Evolutionary conservation across 768 basidiomycete species (phyloP).

Genomic region (Tylopilus sp.): DNA sequence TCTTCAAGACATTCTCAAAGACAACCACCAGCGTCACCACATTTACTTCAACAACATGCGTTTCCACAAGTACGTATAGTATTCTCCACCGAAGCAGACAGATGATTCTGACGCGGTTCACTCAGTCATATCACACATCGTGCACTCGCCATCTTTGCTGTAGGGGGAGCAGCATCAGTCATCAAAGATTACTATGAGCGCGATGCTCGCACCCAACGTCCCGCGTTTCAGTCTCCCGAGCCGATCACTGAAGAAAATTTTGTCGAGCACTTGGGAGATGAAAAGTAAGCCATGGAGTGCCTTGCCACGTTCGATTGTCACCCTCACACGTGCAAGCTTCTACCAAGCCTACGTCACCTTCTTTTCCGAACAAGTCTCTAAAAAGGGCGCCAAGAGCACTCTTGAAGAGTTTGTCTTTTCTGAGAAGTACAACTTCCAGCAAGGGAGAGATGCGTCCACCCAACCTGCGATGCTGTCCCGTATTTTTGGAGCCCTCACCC

Average conservation of each 20-base stretch:
- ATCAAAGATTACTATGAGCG: conserved; percentile 26
- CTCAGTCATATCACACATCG: conserved; percentile 30
- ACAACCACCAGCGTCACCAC: conserved; percentile 47
- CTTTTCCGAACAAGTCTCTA: too few relatives aligned
- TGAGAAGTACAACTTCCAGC: too few relatives aligned
- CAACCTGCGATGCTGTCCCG: too few relatives aligned
- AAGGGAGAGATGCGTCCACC: too few relatives aligned
- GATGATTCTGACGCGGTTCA: not conserved
- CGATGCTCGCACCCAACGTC: conserved; percentile 21
- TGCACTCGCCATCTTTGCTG: conserved; percentile 26
- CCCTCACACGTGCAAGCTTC: not conserved
- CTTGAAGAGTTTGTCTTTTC: too few relatives aligned
- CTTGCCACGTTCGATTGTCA: not conserved
- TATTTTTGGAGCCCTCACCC: too few relatives aligned
- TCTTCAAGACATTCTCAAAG: conserved; percentile 37
- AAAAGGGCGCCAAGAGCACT: too few relatives aligned
- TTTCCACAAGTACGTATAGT: conserved; percentile 50
- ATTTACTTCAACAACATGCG: conserved; percentile 44
- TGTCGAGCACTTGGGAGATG: conserved; percentile 23
- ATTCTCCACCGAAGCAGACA: too few relatives aligned
- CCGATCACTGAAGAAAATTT: conserved; percentile 25
- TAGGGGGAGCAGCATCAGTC: conserved; percentile 22
- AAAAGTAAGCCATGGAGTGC: conserved; percentile 15
- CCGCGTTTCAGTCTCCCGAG: conserved; percentile 22
- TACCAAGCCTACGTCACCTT: too few relatives aligned